Evolutionary conservation across 768 basidiomycete species (phyloP), one percentile per base, ranked within the genome.

Genomic region (Boletus edulis): DNA sequence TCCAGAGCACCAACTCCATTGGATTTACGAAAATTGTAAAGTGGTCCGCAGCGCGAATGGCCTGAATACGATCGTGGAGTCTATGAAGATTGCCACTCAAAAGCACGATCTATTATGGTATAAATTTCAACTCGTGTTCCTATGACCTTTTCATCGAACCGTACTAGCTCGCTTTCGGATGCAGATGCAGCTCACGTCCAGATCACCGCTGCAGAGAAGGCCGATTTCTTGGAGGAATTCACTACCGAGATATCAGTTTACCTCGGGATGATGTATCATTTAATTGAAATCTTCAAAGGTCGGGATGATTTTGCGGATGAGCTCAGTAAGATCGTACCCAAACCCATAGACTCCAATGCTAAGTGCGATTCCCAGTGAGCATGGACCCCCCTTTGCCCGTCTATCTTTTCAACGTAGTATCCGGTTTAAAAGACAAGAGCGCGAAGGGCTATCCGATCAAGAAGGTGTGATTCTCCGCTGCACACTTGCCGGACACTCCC

Each of bases 381-480:
- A 79, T 96, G 73, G 92, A 96, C 45, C 95, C 95, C 13, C 95
- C 97, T 13, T 75, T 98, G 20, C 95, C 96, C 1, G 86, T 96
- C 8, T 94, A 94, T 66, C 77, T 98, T 17, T 92, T 97, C 75
- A 87, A 88, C 51, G 81, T 94, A 45, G 87, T 98, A n/a, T 87
- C 93, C 22, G 85, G 87, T 40, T 75, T 98, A 40, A 86, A 92
- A 61, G 96, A 98, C 69, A 93, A 94, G 74, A 90, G 89, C 66
- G 89, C 93, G 3, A 94, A 91, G 66, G 92, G 92, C 6, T 99
- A 97, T 72, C 97, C 97, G 0, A 90, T 97, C 63, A 99, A 98
- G 75, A 98, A 98, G 82, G 94, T 91, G 49, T 20, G 69, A 46
- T 29, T 51, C 18, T 35, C 38, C 37, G 45, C 56, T 51, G 29